Base-by-base conservation (phyloP, 495 filamentous ascomycete genomes). In the Aspergillus taichungensis region DNA sequence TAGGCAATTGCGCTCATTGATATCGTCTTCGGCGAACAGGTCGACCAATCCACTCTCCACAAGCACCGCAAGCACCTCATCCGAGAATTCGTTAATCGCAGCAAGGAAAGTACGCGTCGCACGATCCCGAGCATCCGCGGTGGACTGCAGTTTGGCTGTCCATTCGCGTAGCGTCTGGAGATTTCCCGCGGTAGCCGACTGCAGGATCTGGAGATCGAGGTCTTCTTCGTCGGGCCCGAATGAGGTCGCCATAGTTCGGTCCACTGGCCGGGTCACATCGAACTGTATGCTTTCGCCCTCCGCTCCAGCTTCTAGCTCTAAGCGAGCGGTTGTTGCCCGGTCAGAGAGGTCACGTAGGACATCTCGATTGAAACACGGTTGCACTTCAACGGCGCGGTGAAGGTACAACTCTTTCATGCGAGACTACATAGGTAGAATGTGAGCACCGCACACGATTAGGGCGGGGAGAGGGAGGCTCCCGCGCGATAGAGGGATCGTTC, bases 401-500 rank as follows among this genome's bases (percentile, higher is more conserved):
- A 98, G 82, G 58, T 96, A 97, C 14, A 97, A 73, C 67, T 97
- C 94, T 61, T 98, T 98, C 51, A 90, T 95, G 57, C 89, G 88
- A 43, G 92, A 97, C 77, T 84, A 57, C 37, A 40, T 31, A 14
- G 27, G 11, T 29, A 12, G n/a, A 37, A 37, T 14, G 42, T 62
- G 53, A 63, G 53, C 45, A 47, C 52, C 27, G 24, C 14, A 37
- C 24, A 12, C 9, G 18, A 13, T 13, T n/a, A 30, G 31, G 18
- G 29, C 13, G 12, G 30, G 32, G 7, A 42, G 31, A n/a, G 10
- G 6, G 7, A 39, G 5, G 28, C 18, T 12, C 9, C 28, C 6
- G n/a, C 18, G 2, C 18, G 18, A 24, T 24, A 24, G 18, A 37
- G 36, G 11, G 13, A 12, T 38, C 13, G 37, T 39, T 45, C 65